Evolutionary conservation across 805 yeast genomes (phyloP).

Genomic region (Nakazawaea ernobii): DNA sequence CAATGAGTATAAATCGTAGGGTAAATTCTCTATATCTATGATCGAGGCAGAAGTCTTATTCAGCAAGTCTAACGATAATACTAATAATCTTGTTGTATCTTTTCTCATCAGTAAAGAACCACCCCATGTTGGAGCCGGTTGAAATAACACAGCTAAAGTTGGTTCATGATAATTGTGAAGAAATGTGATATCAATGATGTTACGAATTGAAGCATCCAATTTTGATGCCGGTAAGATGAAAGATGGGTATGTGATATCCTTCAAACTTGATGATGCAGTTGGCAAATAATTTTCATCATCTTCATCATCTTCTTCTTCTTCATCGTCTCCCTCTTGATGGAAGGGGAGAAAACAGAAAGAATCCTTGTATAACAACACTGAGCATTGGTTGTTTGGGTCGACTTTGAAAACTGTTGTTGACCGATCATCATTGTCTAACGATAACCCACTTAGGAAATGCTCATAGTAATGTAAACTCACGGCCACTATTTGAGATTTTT

Average conservation of each 20-base stretch:
- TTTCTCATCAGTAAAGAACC: slow-evolving; percentile 58
- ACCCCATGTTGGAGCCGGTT: slow-evolving; percentile 67
- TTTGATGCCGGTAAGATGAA: slow-evolving; percentile 51
- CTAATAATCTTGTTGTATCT: slow-evolving; percentile 58
- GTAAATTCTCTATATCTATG: slow-evolving; percentile 56
- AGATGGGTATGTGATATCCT: slow-evolving; percentile 43
- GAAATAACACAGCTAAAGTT: slow-evolving; percentile 63
- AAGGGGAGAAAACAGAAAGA: slow-evolving; percentile 70
- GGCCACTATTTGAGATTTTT: slow-evolving; percentile 52
- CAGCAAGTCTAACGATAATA: slow-evolving; percentile 61
- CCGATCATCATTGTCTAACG: slow-evolving; percentile 33
- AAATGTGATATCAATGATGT: slow-evolving; percentile 68
- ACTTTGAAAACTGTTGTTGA: slow-evolving; percentile 41
- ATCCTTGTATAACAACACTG: slow-evolving; percentile 59
- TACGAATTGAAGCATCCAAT: slow-evolving; percentile 50
- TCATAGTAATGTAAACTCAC: slow-evolving; percentile 86
- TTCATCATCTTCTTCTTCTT: slow-evolving; percentile 34
- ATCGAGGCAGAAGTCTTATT: slow-evolving; percentile 60
- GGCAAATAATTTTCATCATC: slow-evolving; percentile 19
- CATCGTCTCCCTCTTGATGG: slow-evolving; percentile 33
- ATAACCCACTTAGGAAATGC: slow-evolving; percentile 46
- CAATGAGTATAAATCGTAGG: slow-evolving; percentile 66
- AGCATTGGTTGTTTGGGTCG: slow-evolving; percentile 57
- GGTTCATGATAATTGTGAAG: slow-evolving; percentile 75
- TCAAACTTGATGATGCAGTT: slow-evolving; percentile 10